Evolutionary conservation across 106 monocot genomes (phyloP).

Genomic region (Platanthera zijinensis): DNA sequence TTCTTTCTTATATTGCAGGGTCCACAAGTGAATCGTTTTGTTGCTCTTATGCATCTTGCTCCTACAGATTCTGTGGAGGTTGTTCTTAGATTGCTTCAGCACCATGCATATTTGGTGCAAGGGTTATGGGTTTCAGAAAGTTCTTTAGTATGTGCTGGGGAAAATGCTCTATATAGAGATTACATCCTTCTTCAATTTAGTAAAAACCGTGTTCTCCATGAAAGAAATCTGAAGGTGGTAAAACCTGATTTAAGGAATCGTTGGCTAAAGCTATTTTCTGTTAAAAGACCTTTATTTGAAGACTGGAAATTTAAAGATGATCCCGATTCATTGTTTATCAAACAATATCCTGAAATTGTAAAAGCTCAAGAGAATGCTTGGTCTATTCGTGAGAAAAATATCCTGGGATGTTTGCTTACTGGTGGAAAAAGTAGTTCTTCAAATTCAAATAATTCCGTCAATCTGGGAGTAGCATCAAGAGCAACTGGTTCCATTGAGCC

Average conservation of each 20-base stretch:
- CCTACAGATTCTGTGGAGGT: constrained; percentile 35
- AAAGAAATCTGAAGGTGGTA: constrained; percentile 18
- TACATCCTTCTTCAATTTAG: constrained; percentile 59
- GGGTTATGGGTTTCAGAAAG: constrained; percentile 88
- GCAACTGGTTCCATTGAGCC: constrained; percentile 9
- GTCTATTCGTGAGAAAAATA: constrained; percentile 35
- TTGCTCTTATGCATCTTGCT: constrained; percentile 64
- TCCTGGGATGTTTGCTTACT: constrained; percentile 14
- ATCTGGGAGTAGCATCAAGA: constrained; percentile 12
- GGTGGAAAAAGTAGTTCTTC: constrained; percentile 4
- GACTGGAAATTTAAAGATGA: constrained; percentile 77
- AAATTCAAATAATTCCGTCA: constrained; percentile 10
- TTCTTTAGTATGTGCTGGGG: constrained; percentile 34
- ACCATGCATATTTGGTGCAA: constrained; percentile 66
- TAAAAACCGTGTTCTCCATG: constrained; percentile 30
- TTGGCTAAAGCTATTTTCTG: constrained; percentile 43
- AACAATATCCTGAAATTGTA: constrained; percentile 44
- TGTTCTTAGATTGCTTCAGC: constrained; percentile 43
- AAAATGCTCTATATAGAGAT: constrained; percentile 36
- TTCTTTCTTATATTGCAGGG: constrained; percentile 33
- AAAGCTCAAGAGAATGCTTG: constrained; percentile 52
- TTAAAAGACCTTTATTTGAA: constrained; percentile 26
- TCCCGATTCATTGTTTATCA: constrained; percentile 42
- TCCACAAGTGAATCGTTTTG: constrained; percentile 53
- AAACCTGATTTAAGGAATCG: neutral